A percentile compares a stretch with the other conserved stretches of the same genome.
Conservation (phyloP, 169 alveolate species). For the Neospora caninum region DNA sequence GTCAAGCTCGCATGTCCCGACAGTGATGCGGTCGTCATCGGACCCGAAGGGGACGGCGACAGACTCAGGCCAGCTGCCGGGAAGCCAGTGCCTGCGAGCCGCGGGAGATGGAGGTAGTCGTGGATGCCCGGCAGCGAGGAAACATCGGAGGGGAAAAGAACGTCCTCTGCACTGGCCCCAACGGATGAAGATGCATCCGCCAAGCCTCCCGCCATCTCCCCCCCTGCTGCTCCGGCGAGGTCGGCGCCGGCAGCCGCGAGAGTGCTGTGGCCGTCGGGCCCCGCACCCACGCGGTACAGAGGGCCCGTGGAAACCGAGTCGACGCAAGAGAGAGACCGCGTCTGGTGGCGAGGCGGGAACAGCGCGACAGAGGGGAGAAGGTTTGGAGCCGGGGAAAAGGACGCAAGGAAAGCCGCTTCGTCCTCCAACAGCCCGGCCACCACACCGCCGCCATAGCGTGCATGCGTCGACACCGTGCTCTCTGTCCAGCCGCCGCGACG, state of each 20-base stretch:
- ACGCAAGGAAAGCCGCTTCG: not conserved
- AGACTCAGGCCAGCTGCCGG: not conserved
- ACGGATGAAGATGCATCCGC: not conserved
- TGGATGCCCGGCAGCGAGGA: not conserved
- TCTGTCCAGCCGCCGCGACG: not conserved
- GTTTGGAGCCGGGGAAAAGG: not conserved
- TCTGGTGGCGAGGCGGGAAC: conserved; percentile 22
- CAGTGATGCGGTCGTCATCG: not conserved
- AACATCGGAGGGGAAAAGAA: not conserved
- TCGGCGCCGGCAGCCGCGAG: not conserved
- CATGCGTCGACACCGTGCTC: conserved; percentile 5
- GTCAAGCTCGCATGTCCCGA: not conserved
- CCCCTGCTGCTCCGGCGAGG: not conserved
- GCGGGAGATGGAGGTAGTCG: not conserved
- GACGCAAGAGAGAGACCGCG: conserved; percentile 9
- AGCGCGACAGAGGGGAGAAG: not conserved
- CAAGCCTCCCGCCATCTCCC: not conserved
- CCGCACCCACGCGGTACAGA: not conserved
- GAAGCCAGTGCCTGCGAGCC: not conserved
- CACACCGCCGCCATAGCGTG: not conserved
- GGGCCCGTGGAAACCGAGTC: not conserved
- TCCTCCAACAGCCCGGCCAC: not conserved
- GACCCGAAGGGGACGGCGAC: not conserved
- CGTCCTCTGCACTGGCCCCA: not conserved
- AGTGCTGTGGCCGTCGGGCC: not conserved